Conservation (phyloP, 768 basidiomycete genomes). For the Harrya chromipes region DNA sequence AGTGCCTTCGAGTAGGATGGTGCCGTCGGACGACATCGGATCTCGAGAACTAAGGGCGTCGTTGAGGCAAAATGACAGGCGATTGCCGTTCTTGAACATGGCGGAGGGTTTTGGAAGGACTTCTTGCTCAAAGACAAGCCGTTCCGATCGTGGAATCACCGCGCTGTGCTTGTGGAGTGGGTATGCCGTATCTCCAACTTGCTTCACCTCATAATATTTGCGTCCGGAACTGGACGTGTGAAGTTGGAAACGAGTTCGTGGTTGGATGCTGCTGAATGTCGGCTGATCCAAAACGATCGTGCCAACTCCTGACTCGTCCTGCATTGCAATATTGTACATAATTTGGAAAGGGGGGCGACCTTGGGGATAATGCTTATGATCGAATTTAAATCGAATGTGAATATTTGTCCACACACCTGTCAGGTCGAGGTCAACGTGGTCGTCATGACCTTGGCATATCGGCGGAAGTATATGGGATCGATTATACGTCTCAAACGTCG, state of each 20-base stretch:
- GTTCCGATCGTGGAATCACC: conserved; percentile 63
- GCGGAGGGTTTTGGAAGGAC: conserved; percentile 80
- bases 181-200: conserved; percentile 83
- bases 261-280: conserved; percentile 81
- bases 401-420: conserved; percentile 45
- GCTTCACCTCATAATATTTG: conserved; percentile 88
- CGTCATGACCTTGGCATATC: conserved; percentile 79
- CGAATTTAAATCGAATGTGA: neutral
- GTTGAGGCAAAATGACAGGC: conserved; percentile 72
- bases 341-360: conserved; percentile 94
- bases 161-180: conserved; percentile 66
- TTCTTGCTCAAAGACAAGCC: conserved; percentile 82
- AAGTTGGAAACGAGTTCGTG: conserved; percentile 75
- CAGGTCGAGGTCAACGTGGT: conserved; percentile 82
- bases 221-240: conserved; percentile 74
- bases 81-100: conserved; percentile 63
- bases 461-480: conserved; percentile 71
- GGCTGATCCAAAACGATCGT: conserved; percentile 72
- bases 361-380: conserved; percentile 22
- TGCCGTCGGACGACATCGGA: conserved; percentile 43
- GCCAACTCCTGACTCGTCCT: conserved; percentile 64
- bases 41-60: conserved; percentile 61
- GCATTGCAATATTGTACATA: conserved; percentile 79
- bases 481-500: conserved; percentile 59
- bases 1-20: conserved; percentile 72